phyloP scores from a whole-genome alignment of 2,329 filamentous ascomycete species.

The Ceratocystis ficicola region DNA sequence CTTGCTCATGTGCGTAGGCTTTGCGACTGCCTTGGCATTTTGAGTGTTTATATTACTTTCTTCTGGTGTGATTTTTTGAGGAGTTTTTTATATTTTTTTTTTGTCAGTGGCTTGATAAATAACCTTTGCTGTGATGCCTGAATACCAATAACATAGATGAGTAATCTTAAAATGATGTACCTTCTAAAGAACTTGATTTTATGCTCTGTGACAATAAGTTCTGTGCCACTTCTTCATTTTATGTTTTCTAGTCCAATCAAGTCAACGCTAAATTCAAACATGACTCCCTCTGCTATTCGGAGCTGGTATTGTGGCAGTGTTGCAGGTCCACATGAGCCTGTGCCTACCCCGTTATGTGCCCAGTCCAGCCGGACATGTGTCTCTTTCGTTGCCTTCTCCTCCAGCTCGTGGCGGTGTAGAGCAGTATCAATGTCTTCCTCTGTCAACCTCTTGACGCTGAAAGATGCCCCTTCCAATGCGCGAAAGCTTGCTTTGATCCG shows the following conservation, averaged over 20 bases:
- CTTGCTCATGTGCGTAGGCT: background rate
- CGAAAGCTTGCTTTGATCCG: constrained; percentile 36
- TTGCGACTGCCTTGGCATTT: background rate
- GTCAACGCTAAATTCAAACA: constrained; percentile 30
- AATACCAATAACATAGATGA: background rate
- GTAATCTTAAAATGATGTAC: background rate
- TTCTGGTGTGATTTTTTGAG: background rate
- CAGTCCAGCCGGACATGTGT: constrained; percentile 48
- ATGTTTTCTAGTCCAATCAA: background rate
- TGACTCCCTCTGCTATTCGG: constrained; percentile 30
- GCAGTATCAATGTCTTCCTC: constrained; percentile 42
- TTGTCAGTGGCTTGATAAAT: background rate
- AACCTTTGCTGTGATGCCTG: constrained; percentile 1
- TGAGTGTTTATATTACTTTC: constrained; percentile 2
- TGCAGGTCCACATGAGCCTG: constrained; percentile 49
- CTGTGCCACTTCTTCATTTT: background rate
- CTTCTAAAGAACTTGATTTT: background rate
- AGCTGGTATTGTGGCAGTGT: constrained; percentile 40
- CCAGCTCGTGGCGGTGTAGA: constrained; percentile 50
- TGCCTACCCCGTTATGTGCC: constrained; percentile 50
- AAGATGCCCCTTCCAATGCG: constrained; percentile 39
- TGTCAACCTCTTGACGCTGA: constrained; percentile 45
- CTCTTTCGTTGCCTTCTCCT: constrained; percentile 37
- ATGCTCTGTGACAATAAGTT: background rate
- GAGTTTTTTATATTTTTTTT: background rate